A percentile compares a stretch with the other conserved stretches of the same genome.
phyloP scores from a whole-genome alignment of 495 filamentous ascomycete species.

The Aspergillus biplanus region DNA sequence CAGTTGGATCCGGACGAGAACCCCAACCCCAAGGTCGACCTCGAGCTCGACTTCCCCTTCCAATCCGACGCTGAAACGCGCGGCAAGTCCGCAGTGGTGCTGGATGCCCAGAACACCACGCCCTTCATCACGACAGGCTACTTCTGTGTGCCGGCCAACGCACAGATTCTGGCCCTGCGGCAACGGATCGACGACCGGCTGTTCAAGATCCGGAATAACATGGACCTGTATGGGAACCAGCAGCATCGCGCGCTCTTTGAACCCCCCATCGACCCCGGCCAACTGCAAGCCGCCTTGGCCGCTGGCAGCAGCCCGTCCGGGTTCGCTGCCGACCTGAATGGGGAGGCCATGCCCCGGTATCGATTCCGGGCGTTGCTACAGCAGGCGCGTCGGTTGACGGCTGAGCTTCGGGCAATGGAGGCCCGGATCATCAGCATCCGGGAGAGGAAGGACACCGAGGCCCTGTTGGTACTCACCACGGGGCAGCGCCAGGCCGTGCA shows the following conservation, averaged over 20 bases:
- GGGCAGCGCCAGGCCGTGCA: background rate
- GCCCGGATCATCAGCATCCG: conserved; percentile 19
- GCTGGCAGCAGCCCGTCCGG: conserved; percentile 15
- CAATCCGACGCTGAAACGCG: background rate
- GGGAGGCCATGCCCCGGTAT: conserved; percentile 39
- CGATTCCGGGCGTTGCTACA: conserved; percentile 35
- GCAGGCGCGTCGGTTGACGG: conserved; percentile 34
- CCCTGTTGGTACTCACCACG: conserved; percentile 1
- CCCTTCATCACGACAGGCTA: conserved; percentile 19
- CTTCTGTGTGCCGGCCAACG: conserved; percentile 37
- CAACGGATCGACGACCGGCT: conserved; percentile 36
- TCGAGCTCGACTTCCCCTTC: conserved; percentile 32
- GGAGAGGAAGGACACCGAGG: conserved; percentile 32
- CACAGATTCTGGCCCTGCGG: conserved; percentile 17
- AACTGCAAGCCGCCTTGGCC: conserved; percentile 20
- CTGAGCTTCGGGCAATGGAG: conserved; percentile 31
- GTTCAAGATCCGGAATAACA: conserved; percentile 37
- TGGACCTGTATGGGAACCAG: conserved; percentile 35
- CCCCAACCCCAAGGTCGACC: conserved; percentile 24
- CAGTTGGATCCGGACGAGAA: background rate
- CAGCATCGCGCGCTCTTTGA: conserved; percentile 32
- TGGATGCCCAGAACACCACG: too few species aligned
- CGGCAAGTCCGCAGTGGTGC: background rate
- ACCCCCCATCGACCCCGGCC: conserved; percentile 33
- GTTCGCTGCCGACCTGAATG: conserved; percentile 29